These are phyloP conservation scores for Grigorovia humatica DNA, from an alignment of 805 yeast species.

Conservation along the genomic window DNA sequence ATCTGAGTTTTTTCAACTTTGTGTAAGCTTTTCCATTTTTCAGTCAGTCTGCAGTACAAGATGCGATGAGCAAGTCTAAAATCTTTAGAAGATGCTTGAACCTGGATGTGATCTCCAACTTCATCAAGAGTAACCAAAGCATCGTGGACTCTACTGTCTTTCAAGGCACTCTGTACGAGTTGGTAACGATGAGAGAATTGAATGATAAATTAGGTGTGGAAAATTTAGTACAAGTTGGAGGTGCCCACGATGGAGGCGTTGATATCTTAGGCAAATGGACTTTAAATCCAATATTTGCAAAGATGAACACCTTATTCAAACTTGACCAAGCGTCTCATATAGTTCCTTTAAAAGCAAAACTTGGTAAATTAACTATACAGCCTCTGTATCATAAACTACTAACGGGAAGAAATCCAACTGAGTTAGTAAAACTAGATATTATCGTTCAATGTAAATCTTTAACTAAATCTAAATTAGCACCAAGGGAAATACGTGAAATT, in stretches of 20 bases:
- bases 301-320: conserved; percentile 2
- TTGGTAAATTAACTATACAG: conserved; percentile 11
- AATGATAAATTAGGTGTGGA: conserved; percentile 18
- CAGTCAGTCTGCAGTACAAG: background rate
- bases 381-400: conserved; percentile 14
- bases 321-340: background rate
- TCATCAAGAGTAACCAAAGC: conserved; percentile 12
- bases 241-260: conserved; percentile 27
- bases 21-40: too few species aligned
- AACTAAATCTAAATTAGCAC: conserved; percentile 19
- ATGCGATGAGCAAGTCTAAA: background rate
- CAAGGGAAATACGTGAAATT: conserved; percentile 25
- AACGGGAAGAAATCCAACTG: background rate
- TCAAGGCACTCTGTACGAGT: conserved; percentile 27
- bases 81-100: background rate
- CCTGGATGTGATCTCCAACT: background rate
- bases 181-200: conserved; percentile 25
- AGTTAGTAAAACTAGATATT: conserved; percentile 9
- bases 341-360: conserved; percentile 11
- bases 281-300: conserved; percentile 8
- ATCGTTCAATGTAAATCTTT: conserved; percentile 28
- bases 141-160: conserved; percentile 24
- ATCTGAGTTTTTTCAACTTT: too few species aligned
- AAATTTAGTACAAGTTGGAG: conserved; percentile 20
- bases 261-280: conserved; percentile 26